A percentile compares a stretch with the other conserved stretches of the same genome.
These are phyloP conservation scores for Mortierella sp. DNA, from an alignment of 371 early-diverging fungal species.

Conservation along the genomic window DNA sequence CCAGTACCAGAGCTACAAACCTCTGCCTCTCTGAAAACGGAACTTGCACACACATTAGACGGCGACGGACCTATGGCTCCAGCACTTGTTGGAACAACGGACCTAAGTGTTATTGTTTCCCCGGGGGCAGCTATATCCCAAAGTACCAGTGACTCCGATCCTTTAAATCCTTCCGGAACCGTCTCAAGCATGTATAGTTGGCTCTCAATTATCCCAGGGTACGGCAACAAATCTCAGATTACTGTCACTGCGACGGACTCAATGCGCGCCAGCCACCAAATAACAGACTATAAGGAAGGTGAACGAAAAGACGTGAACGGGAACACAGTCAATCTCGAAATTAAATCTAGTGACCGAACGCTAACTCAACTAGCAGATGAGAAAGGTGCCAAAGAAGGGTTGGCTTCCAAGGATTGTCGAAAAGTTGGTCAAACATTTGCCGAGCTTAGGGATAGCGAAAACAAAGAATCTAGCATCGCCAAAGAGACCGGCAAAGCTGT, in stretches of 20 bases:
- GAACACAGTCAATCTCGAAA: conserved; percentile 10
- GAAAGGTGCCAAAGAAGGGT: conserved; percentile 1
- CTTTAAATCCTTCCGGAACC: background rate
- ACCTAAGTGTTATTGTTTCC: conserved; percentile 22
- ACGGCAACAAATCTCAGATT: conserved; percentile 23
- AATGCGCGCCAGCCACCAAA: conserved; percentile 6
- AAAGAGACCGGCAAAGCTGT: conserved; percentile 29
- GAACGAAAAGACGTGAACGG: conserved; percentile 21
- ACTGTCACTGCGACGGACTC: background rate
- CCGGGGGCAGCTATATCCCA: conserved; percentile 14
- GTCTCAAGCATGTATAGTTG: conserved; percentile 34
- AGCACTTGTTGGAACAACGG: conserved; percentile 31
- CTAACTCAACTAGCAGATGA: conserved; percentile 26
- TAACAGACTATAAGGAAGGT: conserved; percentile 23
- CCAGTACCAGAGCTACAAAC: background rate
- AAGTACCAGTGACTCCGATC: background rate
- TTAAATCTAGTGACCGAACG: conserved; percentile 9
- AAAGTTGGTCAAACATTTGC: conserved; percentile 17
- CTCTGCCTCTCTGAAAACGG: conserved; percentile 9
- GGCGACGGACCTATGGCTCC: conserved; percentile 19
- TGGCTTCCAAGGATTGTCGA: background rate
- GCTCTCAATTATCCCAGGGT: conserved; percentile 53
- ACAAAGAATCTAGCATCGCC: conserved; percentile 10
- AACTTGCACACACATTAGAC: conserved; percentile 16
- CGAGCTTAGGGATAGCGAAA: conserved; percentile 29